Percentiles rank a stretch among this genome's conserved stretches.
Conservation (phyloP, 2,329 filamentous ascomycete genomes). For the Fusarium musae region DNA sequence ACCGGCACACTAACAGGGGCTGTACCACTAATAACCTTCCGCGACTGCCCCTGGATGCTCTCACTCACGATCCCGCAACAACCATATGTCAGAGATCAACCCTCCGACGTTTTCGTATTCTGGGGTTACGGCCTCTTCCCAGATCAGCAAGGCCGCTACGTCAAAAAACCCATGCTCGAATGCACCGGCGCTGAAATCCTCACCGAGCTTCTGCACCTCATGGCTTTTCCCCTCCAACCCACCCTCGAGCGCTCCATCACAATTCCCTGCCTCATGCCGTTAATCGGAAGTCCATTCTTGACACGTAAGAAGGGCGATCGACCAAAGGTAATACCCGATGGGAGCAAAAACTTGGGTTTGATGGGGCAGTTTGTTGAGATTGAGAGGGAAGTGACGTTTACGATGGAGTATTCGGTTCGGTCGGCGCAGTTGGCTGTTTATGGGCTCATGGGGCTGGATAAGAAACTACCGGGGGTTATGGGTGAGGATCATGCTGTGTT, state of each 20-base stretch:
- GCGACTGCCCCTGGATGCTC: slow-evolving; percentile 44
- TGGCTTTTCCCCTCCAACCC: slow-evolving; percentile 40
- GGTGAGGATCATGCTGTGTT: slow-evolving; percentile 41
- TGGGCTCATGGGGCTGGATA: slow-evolving; percentile 40
- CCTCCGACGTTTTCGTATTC: slow-evolving; percentile 38
- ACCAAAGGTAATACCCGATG: slow-evolving; percentile 38
- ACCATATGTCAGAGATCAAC: slow-evolving; percentile 40
- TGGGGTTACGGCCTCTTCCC: slow-evolving; percentile 45
- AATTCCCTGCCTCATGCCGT: slow-evolving; percentile 39
- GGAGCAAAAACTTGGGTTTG: slow-evolving; percentile 41
- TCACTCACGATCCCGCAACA: slow-evolving; percentile 41
- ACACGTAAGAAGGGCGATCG: slow-evolving; percentile 42
- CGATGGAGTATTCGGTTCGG: slow-evolving; percentile 44
- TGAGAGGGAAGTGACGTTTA: slow-evolving; percentile 44
- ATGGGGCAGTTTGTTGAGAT: slow-evolving; percentile 46
- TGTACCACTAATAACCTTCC: slow-evolving; percentile 42
- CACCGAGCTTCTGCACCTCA: slow-evolving; percentile 39
- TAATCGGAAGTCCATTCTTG: slow-evolving; percentile 43
- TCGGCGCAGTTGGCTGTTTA: slow-evolving; percentile 44
- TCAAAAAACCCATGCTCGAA: slow-evolving; percentile 42
- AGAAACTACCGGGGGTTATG: slow-evolving; percentile 31
- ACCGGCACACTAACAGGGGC: slow-evolving; percentile 38
- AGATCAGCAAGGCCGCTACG: slow-evolving; percentile 39
- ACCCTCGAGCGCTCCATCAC: slow-evolving; percentile 41
- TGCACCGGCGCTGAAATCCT: slow-evolving; percentile 43